These are phyloP conservation scores for Tuber umbilicatum DNA, from an alignment of 495 filamentous ascomycete species.

Conservation along the genomic window DNA sequence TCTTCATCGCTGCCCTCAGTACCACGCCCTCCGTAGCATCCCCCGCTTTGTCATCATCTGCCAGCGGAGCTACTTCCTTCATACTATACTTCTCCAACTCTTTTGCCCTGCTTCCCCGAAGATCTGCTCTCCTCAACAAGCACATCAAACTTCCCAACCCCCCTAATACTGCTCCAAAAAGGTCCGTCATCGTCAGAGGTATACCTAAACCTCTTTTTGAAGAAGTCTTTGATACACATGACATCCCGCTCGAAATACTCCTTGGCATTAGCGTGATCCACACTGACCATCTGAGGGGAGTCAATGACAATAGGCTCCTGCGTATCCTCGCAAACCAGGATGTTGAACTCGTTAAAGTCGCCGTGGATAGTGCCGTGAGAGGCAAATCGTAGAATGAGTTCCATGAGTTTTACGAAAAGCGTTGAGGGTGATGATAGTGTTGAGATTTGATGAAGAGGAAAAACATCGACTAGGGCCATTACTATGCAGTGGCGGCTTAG, in stretches of 20 bases:
- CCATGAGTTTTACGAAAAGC: constrained; percentile 83
- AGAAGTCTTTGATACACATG: constrained; percentile 86
- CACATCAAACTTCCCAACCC: constrained; percentile 70
- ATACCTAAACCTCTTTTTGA: constrained; percentile 82
- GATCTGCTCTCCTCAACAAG: constrained; percentile 90
- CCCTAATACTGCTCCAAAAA: constrained; percentile 73
- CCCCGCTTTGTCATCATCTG: constrained; percentile 49
- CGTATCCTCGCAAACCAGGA: constrained; percentile 72
- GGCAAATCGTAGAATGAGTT: constrained; percentile 78
- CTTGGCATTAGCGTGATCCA: constrained; percentile 84
- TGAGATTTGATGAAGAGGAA: constrained; percentile 78
- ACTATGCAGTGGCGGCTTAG: constrained; percentile 91
- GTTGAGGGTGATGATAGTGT: constrained; percentile 67
- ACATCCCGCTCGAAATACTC: constrained; percentile 97
- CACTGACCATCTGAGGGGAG: constrained; percentile 95
- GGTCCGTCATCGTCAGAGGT: constrained; percentile 73
- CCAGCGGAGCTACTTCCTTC: constrained; percentile 50
- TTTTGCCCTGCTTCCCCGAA: constrained; percentile 88
- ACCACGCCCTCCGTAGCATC: constrained; percentile 46
- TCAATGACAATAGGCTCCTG: constrained; percentile 76
- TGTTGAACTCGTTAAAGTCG: constrained; percentile 99
- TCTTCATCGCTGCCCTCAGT: constrained; percentile 46
- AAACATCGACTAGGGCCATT: constrained; percentile 84
- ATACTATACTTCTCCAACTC: constrained; percentile 89
- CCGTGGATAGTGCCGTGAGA: constrained; percentile 87